Evolutionary conservation across 2,329 filamentous ascomycete genomes (phyloP).

Genomic region (Endoconidiophora laricicola): DNA sequence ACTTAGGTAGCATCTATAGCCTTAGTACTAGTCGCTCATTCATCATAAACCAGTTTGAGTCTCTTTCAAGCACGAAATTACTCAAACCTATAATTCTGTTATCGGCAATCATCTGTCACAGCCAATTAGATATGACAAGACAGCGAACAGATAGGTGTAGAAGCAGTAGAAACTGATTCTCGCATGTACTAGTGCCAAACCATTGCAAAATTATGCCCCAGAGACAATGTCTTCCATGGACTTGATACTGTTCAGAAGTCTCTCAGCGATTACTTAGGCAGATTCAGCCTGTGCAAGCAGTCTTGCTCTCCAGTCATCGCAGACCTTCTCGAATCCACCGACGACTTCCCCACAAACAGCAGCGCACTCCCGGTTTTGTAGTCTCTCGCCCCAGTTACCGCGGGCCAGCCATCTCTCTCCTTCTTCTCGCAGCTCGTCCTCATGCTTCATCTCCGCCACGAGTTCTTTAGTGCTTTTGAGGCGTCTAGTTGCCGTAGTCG

Average conservation of each 20-base stretch:
- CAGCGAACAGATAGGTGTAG: too few relatives aligned
- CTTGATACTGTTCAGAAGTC: neutral
- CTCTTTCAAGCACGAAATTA: too few relatives aligned
- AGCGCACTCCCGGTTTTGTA: conserved; percentile 66
- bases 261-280: conserved; percentile 11
- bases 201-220: neutral
- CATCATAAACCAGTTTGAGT: too few relatives aligned
- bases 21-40: too few relatives aligned
- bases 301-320: conserved; percentile 65
- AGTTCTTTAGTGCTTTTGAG: conserved; percentile 71
- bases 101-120: too few relatives aligned
- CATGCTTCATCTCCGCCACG: conserved; percentile 67
- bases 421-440: conserved; percentile 68
- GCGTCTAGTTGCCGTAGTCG: conserved; percentile 61
- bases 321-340: conserved; percentile 81
- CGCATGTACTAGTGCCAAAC: too few relatives aligned
- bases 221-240: neutral
- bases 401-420: conserved; percentile 66
- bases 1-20: too few relatives aligned
- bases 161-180: too few relatives aligned
- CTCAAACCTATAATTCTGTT: too few relatives aligned
- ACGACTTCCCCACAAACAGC: conserved; percentile 75
- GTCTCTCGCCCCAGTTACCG: conserved; percentile 66
- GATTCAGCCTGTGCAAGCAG: conserved; percentile 49
- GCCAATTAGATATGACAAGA: too few relatives aligned